A percentile compares a stretch with the other conserved stretches of the same genome.
Conservation (phyloP, 1,139 yeast genomes). For the Yamadazyma aaseri region DNA sequence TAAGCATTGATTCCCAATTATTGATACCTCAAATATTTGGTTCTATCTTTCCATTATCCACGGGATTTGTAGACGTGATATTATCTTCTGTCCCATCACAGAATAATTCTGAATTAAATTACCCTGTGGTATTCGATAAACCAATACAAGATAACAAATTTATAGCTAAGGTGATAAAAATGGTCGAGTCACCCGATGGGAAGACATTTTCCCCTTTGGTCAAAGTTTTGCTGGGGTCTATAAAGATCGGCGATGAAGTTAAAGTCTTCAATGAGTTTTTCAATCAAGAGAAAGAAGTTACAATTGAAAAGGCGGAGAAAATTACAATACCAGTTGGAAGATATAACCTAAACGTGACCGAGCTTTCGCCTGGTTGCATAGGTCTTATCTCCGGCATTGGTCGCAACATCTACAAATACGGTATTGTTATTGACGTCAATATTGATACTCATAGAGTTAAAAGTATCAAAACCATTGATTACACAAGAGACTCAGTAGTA, state of each 20-base stretch:
- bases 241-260: conserved; percentile 48
- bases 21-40: conserved; percentile 55
- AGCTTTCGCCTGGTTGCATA: conserved; percentile 62
- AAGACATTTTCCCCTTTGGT: conserved; percentile 53
- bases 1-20: conserved; percentile 55
- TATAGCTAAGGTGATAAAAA: conserved; percentile 61
- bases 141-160: conserved; percentile 1
- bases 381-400: conserved; percentile 63
- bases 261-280: conserved; percentile 59
- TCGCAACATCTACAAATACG: conserved; percentile 3
- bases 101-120: background rate
- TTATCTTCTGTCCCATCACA: conserved; percentile 43
- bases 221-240: conserved; percentile 59
- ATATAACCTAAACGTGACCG: conserved; percentile 56
- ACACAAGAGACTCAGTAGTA: conserved; percentile 57
- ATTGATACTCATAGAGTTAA: conserved; percentile 20
- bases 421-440: conserved; percentile 28
- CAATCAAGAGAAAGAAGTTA: conserved; percentile 50
- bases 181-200: conserved; percentile 54
- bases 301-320: conserved; percentile 28
- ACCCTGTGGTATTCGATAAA: background rate
- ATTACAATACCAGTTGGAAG: conserved; percentile 66
- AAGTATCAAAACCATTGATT: conserved; percentile 17
- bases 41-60: conserved; percentile 51
- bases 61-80: conserved; percentile 56